Conservation (phyloP, 805 yeast species). For the Saturnispora zaruensis region DNA sequence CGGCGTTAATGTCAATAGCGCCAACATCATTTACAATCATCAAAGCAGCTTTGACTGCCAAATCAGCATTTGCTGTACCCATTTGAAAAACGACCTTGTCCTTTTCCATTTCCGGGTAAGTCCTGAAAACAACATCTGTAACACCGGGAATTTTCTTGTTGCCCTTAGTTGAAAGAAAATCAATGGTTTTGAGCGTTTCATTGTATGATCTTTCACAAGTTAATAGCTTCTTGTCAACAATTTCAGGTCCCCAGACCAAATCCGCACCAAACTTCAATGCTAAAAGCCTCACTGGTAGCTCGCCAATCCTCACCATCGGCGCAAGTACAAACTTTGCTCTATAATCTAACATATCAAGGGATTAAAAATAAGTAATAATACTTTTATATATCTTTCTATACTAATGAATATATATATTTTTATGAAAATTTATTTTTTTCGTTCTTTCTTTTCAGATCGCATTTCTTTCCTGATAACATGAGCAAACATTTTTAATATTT, state of each 20-base stretch:
- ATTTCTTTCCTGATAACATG: too few relatives aligned
- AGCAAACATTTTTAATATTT: too few relatives aligned
- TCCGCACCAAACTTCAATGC: slow-evolving; percentile 85
- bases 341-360: slow-evolving; percentile 49
- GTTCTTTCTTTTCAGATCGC: too few relatives aligned
- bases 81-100: slow-evolving; percentile 75
- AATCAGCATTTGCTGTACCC: slow-evolving; percentile 75
- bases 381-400: too few relatives aligned
- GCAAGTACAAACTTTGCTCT: slow-evolving; percentile 79
- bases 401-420: background rate
- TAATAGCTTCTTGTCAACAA: slow-evolving; percentile 75
- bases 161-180: slow-evolving; percentile 39
- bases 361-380: too few relatives aligned
- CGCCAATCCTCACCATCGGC: slow-evolving; percentile 97
- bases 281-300: slow-evolving; percentile 77
- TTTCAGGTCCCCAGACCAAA: slow-evolving; percentile 94
- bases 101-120: slow-evolving; percentile 53
- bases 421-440: too few relatives aligned
- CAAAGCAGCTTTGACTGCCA: slow-evolving; percentile 84
- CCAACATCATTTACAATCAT: slow-evolving; percentile 78
- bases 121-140: slow-evolving; percentile 56
- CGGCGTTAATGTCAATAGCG: slow-evolving; percentile 91
- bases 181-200: slow-evolving; percentile 47
- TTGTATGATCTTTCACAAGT: slow-evolving; percentile 61
- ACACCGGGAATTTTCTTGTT: slow-evolving; percentile 38